Base-by-base conservation (phyloP, 2,329 filamentous ascomycete genomes). In the Stagonosporopsis tanaceti region DNA sequence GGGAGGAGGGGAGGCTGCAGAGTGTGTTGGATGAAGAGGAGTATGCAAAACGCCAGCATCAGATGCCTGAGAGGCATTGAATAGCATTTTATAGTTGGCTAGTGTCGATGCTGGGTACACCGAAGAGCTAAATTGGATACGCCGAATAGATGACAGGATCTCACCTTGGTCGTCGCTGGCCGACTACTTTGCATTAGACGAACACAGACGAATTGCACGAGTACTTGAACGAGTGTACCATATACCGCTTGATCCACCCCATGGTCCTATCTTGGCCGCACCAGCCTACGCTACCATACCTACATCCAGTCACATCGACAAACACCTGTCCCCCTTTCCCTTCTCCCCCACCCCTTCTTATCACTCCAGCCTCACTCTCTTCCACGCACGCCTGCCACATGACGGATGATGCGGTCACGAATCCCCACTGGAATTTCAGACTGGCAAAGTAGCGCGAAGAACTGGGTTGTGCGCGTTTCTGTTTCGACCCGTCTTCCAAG, bases 1-100 rank as follows among this genome's bases (percentile, higher is more conserved):
- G 70, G 37, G 78, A 79, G 65, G 78, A 81, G 64, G 72, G 74
- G 11, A 74, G 72, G 35, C 48, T 80, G 57, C 75, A 76, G 47
- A 72, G 61, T 61, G 72, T 69, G 40, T 67, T 81, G 42, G 78
- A 80, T 64, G 78, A 81, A 68, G 77, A 70, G 41, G 67, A 50
- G 63, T 68, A 47, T 15, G 28, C 47, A 9, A 74, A 71, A 56
- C 63, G 74, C 17, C 74, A 77, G 56, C 74, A 77, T 62, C 74
- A 76, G 57, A 76, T 77, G 72, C 73, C 72, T 5, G 73, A 75
- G 53, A 58, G 69, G 15, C 67, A 69, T 47, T 68, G 59, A 53
- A 20, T 14, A 15, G 14, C 14, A 15, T 12, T 5, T 17, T 8
- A 8, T 25, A 15, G 3, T 15, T n/a, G 8, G 20, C 6, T 28